Base-by-base conservation (phyloP, 208 protist genomes). In the Naegleria lovaniensis region DNA sequence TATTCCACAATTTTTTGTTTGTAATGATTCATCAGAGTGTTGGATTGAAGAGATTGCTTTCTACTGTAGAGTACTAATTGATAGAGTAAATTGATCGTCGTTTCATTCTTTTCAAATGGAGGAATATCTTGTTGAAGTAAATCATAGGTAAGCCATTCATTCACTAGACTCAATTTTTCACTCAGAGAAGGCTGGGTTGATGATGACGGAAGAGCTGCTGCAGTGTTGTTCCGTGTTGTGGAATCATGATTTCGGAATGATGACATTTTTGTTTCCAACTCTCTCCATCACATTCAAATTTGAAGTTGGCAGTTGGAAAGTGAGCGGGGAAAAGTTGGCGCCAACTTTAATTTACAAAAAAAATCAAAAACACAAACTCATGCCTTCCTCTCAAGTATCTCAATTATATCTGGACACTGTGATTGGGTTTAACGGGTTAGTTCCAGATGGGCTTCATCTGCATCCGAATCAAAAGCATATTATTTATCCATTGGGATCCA, bases 401-500 rank as follows among this genome's bases (percentile, higher is more conserved):
- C 25, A 19, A 36, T n/a, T 79, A 9, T 79, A 79, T 33, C 25
- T 79, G 6, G 67, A 79, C 36, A 79, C 67, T 25, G 67, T 79
- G 16, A 79, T 79, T 36, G 67, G 67, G 13, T 79, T 92, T 91
- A 91, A 83, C 40, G 93, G 93, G 19, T 93, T 94, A 75, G 94
- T 98, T 11, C 94, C 93, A 0, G 94, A 94, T 76, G 96, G 96
- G 59, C 91, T 98, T 19, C 91, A 97, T 41, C 92, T 97, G 0
- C 97, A 98, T 90, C 96, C 97, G 19, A 94, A 98, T 91, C 95
- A 95, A 59, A 90, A 94, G 51, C 96, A 98, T 92, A 91, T 98
- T 16, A 92, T 98, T 3, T 98, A 98, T 92, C 95, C 97, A 1
- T 93, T 98, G 29, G 97, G 97, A 11, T 96, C 96, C 1, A 97